Evolutionary conservation across 805 yeast genomes (phyloP), one percentile per base, ranked within the genome.

Genomic region (Suhomyces xylopsoci): DNA sequence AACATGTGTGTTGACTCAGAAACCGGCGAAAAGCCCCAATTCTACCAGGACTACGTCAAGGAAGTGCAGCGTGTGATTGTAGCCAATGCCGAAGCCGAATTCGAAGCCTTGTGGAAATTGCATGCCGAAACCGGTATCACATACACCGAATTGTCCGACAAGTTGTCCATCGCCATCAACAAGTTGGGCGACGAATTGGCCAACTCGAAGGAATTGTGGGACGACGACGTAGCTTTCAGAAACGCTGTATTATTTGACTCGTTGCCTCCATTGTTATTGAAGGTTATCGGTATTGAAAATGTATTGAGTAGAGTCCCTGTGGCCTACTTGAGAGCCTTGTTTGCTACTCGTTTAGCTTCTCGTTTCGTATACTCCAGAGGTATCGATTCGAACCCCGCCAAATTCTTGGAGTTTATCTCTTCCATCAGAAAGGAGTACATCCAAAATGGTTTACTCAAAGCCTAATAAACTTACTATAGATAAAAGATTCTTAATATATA

Each of bases 151-250:
- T 78, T 91, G 57, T 88, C 96, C n/a, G 96, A 92, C 68, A 83
- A 84, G 60, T 77, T 92, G 51, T 89, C 97, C 7, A 78, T 79
- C 55, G 86, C 96, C 30, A 92, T 92, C 68, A 92, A 90, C 70
- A 84, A 87, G 60, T 79, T 92, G 59, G 88, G 86, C 48, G 97
- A 90, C 65, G 96, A 91, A 73, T 81, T 93, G 62, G 85, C 94
- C 36, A 79, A 82, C 46, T 86, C 94, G 22, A 82, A 82, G 61
- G 92, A 87, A 66, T 78, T 94, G 63, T 90, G 97, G 96, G 80
- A 81, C 60, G 87, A 85, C 58, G 97, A 94, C 67, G 70, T 73
- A 8, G 77, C 70, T 48, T 86, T 94, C 76, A 82, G 97, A 71
- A 83, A 88, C 64, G 84, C 83, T 19, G 87, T 93, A 17, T 79